Evolutionary conservation across 1,284 basidiomycete genomes (phyloP).

Genomic region (Rhodofomes roseus): DNA sequence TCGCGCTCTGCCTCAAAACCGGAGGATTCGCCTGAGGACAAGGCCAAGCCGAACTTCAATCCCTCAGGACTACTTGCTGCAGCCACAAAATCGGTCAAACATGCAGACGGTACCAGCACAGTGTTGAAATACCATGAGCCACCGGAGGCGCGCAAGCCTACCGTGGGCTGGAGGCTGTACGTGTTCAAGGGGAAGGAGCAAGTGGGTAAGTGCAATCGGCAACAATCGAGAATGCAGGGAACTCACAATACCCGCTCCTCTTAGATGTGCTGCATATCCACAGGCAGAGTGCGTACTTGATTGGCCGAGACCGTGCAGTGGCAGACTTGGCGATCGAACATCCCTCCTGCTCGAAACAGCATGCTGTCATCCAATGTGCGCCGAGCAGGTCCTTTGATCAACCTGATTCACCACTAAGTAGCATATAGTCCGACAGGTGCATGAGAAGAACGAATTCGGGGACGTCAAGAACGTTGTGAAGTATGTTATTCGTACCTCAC

Average conservation of each 20-base stretch:
- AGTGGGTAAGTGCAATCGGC: conserved; percentile 58
- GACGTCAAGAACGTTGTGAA: conserved; percentile 74
- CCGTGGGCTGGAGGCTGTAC: conserved; percentile 89
- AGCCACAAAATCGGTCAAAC: conserved; percentile 86
- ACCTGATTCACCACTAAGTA: conserved; percentile 2
- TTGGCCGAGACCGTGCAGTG: conserved; percentile 87
- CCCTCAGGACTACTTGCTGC: conserved; percentile 91
- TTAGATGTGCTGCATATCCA: conserved; percentile 88
- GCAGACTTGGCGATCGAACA: conserved; percentile 92
- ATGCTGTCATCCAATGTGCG: conserved; percentile 91
- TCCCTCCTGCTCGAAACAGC: conserved; percentile 97
- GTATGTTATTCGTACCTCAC: conserved; percentile 30
- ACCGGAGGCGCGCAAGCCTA: conserved; percentile 93
- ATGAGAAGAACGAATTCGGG: conserved; percentile 88
- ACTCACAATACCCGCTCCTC: conserved; percentile 2
- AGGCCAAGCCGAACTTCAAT: conserved; percentile 83
- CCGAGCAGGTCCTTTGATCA: conserved; percentile 22
- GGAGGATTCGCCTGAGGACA: conserved; percentile 42
- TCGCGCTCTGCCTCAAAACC: conserved; percentile 30
- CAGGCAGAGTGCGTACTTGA: conserved; percentile 90
- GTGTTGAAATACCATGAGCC: conserved; percentile 99
- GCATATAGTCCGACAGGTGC: conserved; percentile 74
- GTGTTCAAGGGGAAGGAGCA: conserved; percentile 96
- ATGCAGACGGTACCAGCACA: conserved; percentile 73
- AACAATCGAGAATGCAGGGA: not conserved